phyloP scores from a whole-genome alignment of 345 rosid genomes.

The Eucalyptus brandiana region DNA sequence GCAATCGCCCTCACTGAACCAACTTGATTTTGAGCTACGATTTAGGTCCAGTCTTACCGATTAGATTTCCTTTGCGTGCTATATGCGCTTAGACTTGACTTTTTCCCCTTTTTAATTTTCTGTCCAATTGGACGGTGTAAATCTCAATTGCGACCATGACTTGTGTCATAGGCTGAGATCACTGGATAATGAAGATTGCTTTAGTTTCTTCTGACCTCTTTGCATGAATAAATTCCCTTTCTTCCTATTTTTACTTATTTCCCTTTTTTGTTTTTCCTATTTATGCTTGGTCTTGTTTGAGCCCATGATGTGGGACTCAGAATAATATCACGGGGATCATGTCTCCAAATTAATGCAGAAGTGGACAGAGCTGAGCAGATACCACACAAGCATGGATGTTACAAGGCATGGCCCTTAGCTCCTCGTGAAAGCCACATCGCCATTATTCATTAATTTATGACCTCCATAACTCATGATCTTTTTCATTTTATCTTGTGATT shows the following conservation, averaged over 20 bases:
- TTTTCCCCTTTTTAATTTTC: too few species aligned
- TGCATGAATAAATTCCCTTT: background rate
- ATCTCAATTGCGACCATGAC: background rate
- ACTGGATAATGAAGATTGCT: background rate
- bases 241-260: background rate
- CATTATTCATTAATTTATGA: background rate
- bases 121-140: background rate
- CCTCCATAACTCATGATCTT: background rate
- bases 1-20: too few species aligned
- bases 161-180: background rate
- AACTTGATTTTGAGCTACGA: too few species aligned
- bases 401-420: background rate
- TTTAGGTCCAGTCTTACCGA: too few species aligned
- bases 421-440: background rate
- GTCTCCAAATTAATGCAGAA: background rate
- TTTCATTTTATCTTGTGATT: background rate
- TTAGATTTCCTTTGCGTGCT: too few species aligned
- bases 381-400: background rate
- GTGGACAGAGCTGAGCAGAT: background rate
- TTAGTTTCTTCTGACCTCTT: background rate
- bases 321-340: background rate
- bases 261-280: background rate
- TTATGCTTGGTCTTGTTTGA: background rate
- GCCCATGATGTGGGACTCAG: background rate
- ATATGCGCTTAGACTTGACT: too few species aligned